Evolutionary conservation across 805 yeast genomes (phyloP), one percentile per base, ranked within the genome.

Genomic region (Saturnispora galanensis): DNA sequence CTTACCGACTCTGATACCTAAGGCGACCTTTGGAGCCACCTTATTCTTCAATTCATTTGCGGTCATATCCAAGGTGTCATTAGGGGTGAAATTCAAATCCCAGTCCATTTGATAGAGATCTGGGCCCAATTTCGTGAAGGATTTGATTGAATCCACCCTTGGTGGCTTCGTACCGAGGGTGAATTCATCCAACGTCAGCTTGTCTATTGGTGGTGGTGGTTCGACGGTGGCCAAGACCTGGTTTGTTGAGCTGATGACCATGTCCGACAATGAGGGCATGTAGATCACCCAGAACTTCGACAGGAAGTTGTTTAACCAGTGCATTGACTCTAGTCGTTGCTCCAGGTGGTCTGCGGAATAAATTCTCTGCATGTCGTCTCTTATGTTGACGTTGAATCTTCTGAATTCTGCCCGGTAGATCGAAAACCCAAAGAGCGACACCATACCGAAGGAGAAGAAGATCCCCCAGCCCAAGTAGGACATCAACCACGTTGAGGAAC

Each of bases 201-300:
- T 81, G 47, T 83, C 89, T 56, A 84, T 83, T 59, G 93, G 93
- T 55, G 77, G 79, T 26, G 94, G 94, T 11, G 94, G 90, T 4
- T 83, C 86, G 49, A 78, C 76, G 56, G 77, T 88, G 39, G 77
- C 76, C 57, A 84, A 64, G 13, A 73, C 68, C 18, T 76, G 79
- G 54, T 82, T 83, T n/a, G 86, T 83, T 55, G 73, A 75, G 40
- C 72, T 74, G 60, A 77, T 70, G 18, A 84, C 94, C 63, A 77
- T 79, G 52, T 82, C 86, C 6, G 88, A 79, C 41, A 84, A 67
- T 1, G 84, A 87, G 30, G 93, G 90, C 95, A 84, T 84, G 56
- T 84, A 84, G 49, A 84, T 82, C 46, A 83, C 84, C 95, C 95
- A 84, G 57, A 84, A 83, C 63, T 84, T 84, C 37, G 79, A 79